Conservation (phyloP, 768 basidiomycete genomes). For the Auricularia auricula-judae region DNA sequence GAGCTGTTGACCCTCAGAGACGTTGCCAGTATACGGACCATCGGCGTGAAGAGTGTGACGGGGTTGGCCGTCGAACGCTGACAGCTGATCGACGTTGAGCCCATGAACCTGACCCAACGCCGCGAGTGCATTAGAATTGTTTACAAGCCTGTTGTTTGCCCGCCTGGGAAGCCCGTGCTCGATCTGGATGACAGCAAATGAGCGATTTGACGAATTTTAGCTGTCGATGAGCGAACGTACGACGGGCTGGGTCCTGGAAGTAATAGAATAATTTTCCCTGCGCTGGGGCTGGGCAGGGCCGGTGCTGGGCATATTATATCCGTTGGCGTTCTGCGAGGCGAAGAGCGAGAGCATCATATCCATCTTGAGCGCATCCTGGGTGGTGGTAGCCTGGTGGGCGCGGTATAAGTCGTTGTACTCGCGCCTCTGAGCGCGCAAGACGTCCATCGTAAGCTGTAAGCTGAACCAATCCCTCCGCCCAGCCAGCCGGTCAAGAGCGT, state of each 20-base stretch:
- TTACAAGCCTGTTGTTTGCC: no score
- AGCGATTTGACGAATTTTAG: no score
- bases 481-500: no score
- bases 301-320: background rate
- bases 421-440: background rate
- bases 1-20: background rate
- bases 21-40: background rate
- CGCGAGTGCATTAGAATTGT: background rate
- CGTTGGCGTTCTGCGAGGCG: background rate
- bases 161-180: no score
- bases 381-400: background rate
- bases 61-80: background rate
- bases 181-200: no score
- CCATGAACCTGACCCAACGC: background rate
- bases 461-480: no score
- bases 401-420: slow-evolving; percentile 1
- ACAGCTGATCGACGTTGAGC: background rate
- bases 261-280: background rate
- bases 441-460: background rate
- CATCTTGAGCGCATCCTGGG: slow-evolving; percentile 2
- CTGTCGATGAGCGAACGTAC: no score
- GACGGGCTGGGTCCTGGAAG: no score
- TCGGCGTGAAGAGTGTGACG: background rate
- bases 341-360: background rate
- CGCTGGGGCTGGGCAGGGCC: background rate